Conservation (phyloP, 2,329 filamentous ascomycete genomes). For the Westerdykella sp. region DNA sequence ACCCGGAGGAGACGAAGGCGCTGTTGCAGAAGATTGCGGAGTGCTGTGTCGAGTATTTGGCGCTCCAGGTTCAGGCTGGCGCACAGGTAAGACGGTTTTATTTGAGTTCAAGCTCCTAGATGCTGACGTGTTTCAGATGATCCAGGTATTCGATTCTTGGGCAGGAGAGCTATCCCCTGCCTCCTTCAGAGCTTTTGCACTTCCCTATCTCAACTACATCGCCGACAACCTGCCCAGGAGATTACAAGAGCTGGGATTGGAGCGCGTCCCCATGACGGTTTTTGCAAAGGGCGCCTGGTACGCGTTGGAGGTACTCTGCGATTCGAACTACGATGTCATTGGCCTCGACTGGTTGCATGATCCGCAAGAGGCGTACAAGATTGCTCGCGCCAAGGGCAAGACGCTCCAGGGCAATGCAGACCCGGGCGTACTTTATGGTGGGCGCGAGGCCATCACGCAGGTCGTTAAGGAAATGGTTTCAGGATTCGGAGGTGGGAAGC, state of each 20-base stretch:
- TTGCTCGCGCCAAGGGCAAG: slow-evolving; percentile 63
- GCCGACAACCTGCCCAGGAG: slow-evolving; percentile 70
- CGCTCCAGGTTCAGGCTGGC: slow-evolving; percentile 84
- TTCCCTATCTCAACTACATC: slow-evolving; percentile 83
- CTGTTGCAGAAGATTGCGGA: slow-evolving; percentile 88
- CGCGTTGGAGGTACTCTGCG: slow-evolving; percentile 78
- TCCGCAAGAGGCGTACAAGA: slow-evolving; percentile 72
- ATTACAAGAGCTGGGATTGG: slow-evolving; percentile 66
- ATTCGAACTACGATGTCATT: slow-evolving; percentile 87
- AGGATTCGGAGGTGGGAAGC: slow-evolving; percentile 75
- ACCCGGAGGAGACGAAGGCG: slow-evolving; percentile 70
- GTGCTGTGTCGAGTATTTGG: slow-evolving; percentile 90
- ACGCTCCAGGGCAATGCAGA: slow-evolving; percentile 94
- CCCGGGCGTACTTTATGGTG: slow-evolving; percentile 85
- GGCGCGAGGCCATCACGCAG: slow-evolving; percentile 69
- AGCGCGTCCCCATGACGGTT: slow-evolving; percentile 89
- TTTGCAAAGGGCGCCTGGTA: slow-evolving; percentile 99
- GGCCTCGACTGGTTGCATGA: slow-evolving; percentile 94
- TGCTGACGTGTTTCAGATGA: slow-evolving; percentile 49
- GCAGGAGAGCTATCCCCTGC: slow-evolving; percentile 84
- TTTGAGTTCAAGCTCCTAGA: not conserved
- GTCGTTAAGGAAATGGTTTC: slow-evolving; percentile 80
- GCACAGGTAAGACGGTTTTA: slow-evolving; percentile 59
- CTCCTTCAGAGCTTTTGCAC: slow-evolving; percentile 75
- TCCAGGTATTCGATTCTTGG: slow-evolving; percentile 99